Evolutionary conservation across 2,329 filamentous ascomycete species (phyloP).

Genomic region (Xylariaceae sp.): DNA sequence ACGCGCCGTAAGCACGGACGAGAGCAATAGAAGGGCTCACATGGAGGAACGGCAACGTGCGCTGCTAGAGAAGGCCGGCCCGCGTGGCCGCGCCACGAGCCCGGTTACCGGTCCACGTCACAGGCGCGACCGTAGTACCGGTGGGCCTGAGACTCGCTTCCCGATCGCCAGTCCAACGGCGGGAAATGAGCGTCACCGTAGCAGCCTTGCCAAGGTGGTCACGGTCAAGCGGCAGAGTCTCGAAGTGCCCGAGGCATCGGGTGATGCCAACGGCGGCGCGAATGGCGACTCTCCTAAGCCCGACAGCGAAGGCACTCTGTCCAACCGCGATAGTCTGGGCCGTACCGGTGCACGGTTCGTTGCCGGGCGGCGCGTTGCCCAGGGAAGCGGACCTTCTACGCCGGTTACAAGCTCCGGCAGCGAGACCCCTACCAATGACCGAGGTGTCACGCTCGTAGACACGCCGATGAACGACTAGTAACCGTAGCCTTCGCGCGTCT

Average conservation of each 20-base stretch:
- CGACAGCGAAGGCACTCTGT: slow-evolving; percentile 60
- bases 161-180: slow-evolving; percentile 68
- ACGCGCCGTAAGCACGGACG: slow-evolving; percentile 88
- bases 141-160: slow-evolving; percentile 73
- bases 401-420: slow-evolving; percentile 26
- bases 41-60: slow-evolving; percentile 91
- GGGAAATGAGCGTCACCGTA: slow-evolving; percentile 48
- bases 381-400: slow-evolving; percentile 31
- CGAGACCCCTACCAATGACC: slow-evolving; percentile 29
- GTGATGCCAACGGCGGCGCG: slow-evolving; percentile 35
- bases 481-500: slow-evolving; percentile 7
- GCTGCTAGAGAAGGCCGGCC: slow-evolving; percentile 62
- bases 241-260: slow-evolving; percentile 67
- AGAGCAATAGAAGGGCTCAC: slow-evolving; percentile 87
- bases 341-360: slow-evolving; percentile 51
- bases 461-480: slow-evolving; percentile 49
- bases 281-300: slow-evolving; percentile 42
- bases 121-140: slow-evolving; percentile 74
- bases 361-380: slow-evolving; percentile 46
- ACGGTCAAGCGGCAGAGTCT: slow-evolving; percentile 63
- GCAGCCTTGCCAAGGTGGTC: slow-evolving; percentile 41
- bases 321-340: slow-evolving; percentile 55
- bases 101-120: slow-evolving; percentile 64
- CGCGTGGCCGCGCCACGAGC: slow-evolving; percentile 67
- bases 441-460: slow-evolving; percentile 51